Evolutionary conservation across 768 basidiomycete genomes (phyloP).

Genomic region (Ramaria rubella): DNA sequence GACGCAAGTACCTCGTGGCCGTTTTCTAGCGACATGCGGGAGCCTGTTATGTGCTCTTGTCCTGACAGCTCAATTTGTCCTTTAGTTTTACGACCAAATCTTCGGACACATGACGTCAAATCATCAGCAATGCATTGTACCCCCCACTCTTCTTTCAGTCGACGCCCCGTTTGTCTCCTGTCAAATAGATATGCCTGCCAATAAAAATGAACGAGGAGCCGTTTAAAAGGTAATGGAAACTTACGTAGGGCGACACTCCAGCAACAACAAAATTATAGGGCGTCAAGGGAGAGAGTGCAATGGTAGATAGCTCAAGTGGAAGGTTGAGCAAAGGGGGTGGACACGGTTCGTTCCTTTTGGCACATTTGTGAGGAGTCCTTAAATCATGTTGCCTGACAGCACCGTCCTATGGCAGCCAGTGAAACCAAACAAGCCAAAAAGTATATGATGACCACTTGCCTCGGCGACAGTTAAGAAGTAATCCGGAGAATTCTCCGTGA

Average conservation of each 20-base stretch:
- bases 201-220: conserved; percentile 14
- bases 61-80: conserved; percentile 30
- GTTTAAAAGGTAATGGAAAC: conserved; percentile 23
- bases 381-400: conserved; percentile 85
- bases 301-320: conserved; percentile 58
- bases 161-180: conserved; percentile 60
- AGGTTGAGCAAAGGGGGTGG: conserved; percentile 66
- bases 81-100: conserved; percentile 52
- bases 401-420: conserved; percentile 56
- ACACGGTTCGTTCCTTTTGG: conserved; percentile 37
- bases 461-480: conserved; percentile 75
- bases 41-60: conserved; percentile 66
- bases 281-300: conserved; percentile 69
- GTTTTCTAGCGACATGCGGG: conserved; percentile 61
- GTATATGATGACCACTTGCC: conserved; percentile 33
- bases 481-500: conserved; percentile 73
- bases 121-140: conserved; percentile 40
- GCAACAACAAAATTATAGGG: conserved; percentile 84
- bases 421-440: conserved; percentile 20
- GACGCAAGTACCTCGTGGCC: conserved; percentile 63
- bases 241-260: conserved; percentile 69
- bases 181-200: conserved; percentile 76
- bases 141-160: conserved; percentile 66
- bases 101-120: conserved; percentile 72
- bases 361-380: conserved; percentile 62